A percentile compares a stretch with the other conserved stretches of the same genome.
phyloP scores from a whole-genome alignment of 805 yeast species.

The Jamesozyma rosinii region DNA sequence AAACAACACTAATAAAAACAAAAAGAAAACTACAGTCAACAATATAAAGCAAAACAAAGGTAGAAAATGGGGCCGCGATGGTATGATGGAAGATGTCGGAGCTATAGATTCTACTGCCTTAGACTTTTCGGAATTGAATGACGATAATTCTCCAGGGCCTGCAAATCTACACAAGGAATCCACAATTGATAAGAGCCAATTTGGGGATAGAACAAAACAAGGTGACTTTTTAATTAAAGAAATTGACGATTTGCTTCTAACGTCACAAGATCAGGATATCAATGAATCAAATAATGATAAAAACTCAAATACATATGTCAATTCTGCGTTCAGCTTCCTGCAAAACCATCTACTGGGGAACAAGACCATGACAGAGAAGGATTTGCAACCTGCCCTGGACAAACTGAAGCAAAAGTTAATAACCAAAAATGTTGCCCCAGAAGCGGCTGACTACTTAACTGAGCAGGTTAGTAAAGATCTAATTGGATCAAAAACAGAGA shows the following conservation, averaged over 20 bases:
- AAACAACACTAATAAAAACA: conserved; percentile 8
- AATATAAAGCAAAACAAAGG: conserved; percentile 16
- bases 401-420: conserved; percentile 69
- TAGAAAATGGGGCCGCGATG: conserved; percentile 64
- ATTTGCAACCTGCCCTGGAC: conserved; percentile 54
- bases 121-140: conserved; percentile 43
- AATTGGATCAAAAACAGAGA: conserved; percentile 61
- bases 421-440: conserved; percentile 83
- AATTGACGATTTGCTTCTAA: conserved; percentile 35
- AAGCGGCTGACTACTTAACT: conserved; percentile 67
- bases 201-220: conserved; percentile 34
- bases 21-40: conserved; percentile 2
- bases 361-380: conserved; percentile 51
- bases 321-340: conserved; percentile 46
- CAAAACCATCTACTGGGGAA: conserved; percentile 55
- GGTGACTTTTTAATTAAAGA: conserved; percentile 65
- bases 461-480: conserved; percentile 61
- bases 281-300: conserved; percentile 36
- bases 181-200: conserved; percentile 27
- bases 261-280: conserved; percentile 8
- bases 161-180: conserved; percentile 8
- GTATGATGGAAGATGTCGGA: conserved; percentile 38
- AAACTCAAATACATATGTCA: conserved; percentile 15
- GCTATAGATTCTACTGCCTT: conserved; percentile 34
- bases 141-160: conserved; percentile 8